A percentile compares a stretch with the other conserved stretches of the same genome.
Conservation (phyloP, 2,329 filamentous ascomycete genomes). For the Neurospora crassa region DNA sequence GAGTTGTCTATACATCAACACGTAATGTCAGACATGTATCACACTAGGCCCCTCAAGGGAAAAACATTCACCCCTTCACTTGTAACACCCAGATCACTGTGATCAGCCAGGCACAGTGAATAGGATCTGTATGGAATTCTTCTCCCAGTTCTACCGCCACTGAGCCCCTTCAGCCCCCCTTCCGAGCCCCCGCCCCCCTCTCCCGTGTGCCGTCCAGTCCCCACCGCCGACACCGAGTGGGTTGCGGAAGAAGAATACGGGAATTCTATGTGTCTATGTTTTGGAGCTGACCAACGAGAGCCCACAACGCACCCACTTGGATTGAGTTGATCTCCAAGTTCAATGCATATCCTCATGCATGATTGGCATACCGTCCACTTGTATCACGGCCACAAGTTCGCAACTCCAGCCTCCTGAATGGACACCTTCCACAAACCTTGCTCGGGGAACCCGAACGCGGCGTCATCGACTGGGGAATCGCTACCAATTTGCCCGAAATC, state of each 20-base stretch:
- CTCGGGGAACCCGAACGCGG: neutral
- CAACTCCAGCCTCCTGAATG: neutral
- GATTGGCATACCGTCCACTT: neutral
- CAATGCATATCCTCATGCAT: neutral
- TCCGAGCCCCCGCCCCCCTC: neutral
- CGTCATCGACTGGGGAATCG: neutral
- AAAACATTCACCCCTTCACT: neutral
- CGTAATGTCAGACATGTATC: neutral
- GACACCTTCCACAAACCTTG: neutral
- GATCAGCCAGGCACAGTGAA: neutral
- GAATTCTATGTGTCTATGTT: neutral
- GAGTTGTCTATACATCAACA: neutral
- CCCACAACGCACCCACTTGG: neutral
- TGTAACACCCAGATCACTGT: neutral
- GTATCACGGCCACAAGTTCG: neutral
- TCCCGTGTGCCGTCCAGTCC: neutral
- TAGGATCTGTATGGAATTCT: neutral
- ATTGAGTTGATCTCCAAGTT: neutral
- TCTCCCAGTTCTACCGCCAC: neutral
- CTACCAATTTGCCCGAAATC: neutral
- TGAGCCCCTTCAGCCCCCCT: neutral
- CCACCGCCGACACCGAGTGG: neutral
- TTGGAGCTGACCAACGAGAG: neutral
- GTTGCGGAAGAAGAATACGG: neutral
- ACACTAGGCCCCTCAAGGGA: no score